A percentile compares a stretch with the other conserved stretches of the same genome.
Conservation (phyloP, 805 yeast genomes). For the Pachysolen tannophilus region DNA sequence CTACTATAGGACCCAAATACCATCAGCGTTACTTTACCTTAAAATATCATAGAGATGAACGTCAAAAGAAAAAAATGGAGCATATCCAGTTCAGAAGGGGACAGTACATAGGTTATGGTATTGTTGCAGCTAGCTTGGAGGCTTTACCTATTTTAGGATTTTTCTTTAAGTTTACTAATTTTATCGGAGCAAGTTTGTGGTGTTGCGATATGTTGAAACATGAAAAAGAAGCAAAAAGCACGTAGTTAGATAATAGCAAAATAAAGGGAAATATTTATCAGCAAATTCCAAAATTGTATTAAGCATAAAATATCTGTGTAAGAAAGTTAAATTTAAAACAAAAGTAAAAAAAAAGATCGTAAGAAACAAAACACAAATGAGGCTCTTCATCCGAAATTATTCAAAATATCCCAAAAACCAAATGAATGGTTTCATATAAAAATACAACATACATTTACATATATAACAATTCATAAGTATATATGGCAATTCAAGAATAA, state of each 20-base stretch:
- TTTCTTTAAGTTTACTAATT: constrained; percentile 50
- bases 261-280: too few relatives aligned
- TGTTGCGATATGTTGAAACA: constrained; percentile 30
- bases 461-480: not conserved
- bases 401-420: too few relatives aligned
- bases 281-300: too few relatives aligned
- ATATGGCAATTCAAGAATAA: not conserved
- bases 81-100: constrained; percentile 6
- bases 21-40: constrained; percentile 51
- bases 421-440: too few relatives aligned
- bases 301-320: too few relatives aligned
- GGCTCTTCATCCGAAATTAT: too few relatives aligned
- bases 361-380: too few relatives aligned
- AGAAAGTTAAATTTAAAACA: too few relatives aligned
- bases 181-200: constrained; percentile 61
- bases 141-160: constrained; percentile 45
- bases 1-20: constrained; percentile 42
- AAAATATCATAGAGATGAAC: constrained; percentile 19
- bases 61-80: not conserved
- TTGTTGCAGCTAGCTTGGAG: constrained; percentile 42
- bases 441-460: too few relatives aligned
- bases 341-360: too few relatives aligned
- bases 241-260: too few relatives aligned
- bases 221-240: too few relatives aligned
- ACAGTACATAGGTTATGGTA: constrained; percentile 33